phyloP scores from a whole-genome alignment of 805 yeast species.

The Ogataea thermomethanolica region DNA sequence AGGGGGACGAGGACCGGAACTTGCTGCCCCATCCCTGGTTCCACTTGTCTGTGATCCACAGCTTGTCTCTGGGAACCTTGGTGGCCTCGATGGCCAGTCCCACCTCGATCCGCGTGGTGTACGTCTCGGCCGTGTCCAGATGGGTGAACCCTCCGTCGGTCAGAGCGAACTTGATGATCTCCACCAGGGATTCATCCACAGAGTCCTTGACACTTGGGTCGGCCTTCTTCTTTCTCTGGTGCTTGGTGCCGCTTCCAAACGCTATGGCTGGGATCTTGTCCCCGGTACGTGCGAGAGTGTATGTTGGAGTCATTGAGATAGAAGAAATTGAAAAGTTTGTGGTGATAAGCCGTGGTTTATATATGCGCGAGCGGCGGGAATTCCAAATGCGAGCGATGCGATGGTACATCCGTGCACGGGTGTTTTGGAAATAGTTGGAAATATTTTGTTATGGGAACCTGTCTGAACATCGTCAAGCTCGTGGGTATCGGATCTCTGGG shows the following conservation, averaged over 20 bases:
- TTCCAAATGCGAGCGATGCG: background rate
- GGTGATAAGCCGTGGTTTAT: background rate
- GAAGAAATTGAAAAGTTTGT: background rate
- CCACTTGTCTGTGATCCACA: slow-evolving; percentile 64
- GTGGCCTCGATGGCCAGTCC: slow-evolving; percentile 48
- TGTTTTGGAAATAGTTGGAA: background rate
- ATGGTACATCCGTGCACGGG: slow-evolving; percentile 3
- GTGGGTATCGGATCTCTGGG: slow-evolving; percentile 68
- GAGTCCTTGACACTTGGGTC: slow-evolving; percentile 20
- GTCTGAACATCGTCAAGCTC: slow-evolving; percentile 55
- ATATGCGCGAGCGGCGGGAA: background rate
- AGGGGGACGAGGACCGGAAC: slow-evolving; percentile 16
- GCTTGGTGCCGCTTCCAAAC: slow-evolving; percentile 59
- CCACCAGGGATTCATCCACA: slow-evolving; percentile 40
- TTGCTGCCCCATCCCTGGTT: slow-evolving; percentile 37
- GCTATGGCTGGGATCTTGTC: slow-evolving; percentile 38
- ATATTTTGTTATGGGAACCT: slow-evolving; percentile 42
- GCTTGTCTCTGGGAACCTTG: slow-evolving; percentile 42
- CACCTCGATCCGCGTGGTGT: slow-evolving; percentile 57
- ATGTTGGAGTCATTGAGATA: slow-evolving; percentile 18
- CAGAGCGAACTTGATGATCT: slow-evolving; percentile 45
- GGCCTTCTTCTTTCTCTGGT: slow-evolving; percentile 38
- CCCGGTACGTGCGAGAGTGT: slow-evolving; percentile 28
- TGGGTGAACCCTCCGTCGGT: slow-evolving; percentile 49
- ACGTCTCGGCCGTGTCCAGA: slow-evolving; percentile 67